Percentiles rank a stretch among this genome's conserved stretches.
Evolutionary conservation across 352 stramenopile genomes (phyloP).

Genomic region (Phytopythium mirpurense): DNA sequence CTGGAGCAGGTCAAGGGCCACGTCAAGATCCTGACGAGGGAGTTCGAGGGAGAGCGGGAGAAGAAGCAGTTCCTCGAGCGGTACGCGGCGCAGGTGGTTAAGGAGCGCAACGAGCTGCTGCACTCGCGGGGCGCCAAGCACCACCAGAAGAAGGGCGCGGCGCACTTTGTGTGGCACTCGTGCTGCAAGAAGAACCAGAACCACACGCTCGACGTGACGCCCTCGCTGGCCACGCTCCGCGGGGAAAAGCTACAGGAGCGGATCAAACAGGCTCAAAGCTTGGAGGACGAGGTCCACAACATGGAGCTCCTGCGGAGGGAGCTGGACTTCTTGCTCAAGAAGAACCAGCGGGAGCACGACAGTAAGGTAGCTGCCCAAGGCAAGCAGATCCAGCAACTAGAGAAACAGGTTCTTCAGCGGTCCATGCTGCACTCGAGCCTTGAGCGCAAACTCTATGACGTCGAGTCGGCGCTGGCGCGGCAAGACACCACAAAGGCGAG

Average conservation of each 20-base stretch:
- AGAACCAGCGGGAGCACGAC: constrained; percentile 69
- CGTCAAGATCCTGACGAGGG: constrained; percentile 42
- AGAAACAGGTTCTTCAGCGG: constrained; percentile 71
- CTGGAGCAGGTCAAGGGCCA: constrained; percentile 69
- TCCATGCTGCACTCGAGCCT: constrained; percentile 53
- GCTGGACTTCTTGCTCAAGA: constrained; percentile 64
- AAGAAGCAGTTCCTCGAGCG: constrained; percentile 79
- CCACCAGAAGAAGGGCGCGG: constrained; percentile 28
- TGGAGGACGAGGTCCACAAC: constrained; percentile 64
- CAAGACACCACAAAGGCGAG: constrained; percentile 44
- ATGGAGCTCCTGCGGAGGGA: constrained; percentile 55
- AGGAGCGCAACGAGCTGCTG: constrained; percentile 79
- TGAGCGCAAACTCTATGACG: constrained; percentile 71
- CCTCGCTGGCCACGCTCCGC: constrained; percentile 67
- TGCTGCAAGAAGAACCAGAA: constrained; percentile 79
- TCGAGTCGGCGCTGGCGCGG: constrained; percentile 47
- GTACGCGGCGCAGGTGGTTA: constrained; percentile 79
- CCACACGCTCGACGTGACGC: constrained; percentile 57
- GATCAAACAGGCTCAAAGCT: constrained; percentile 30
- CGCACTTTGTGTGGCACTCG: constrained; percentile 76
- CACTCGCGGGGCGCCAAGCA: constrained; percentile 37
- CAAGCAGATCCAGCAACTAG: constrained; percentile 66
- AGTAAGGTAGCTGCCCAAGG: constrained; percentile 48
- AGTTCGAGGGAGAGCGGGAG: constrained; percentile 49
- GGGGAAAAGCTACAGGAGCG: constrained; percentile 70